These are phyloP conservation scores for Notholithocarpus densiflorus DNA, from an alignment of 306 rosid species.

Conservation along the genomic window DNA sequence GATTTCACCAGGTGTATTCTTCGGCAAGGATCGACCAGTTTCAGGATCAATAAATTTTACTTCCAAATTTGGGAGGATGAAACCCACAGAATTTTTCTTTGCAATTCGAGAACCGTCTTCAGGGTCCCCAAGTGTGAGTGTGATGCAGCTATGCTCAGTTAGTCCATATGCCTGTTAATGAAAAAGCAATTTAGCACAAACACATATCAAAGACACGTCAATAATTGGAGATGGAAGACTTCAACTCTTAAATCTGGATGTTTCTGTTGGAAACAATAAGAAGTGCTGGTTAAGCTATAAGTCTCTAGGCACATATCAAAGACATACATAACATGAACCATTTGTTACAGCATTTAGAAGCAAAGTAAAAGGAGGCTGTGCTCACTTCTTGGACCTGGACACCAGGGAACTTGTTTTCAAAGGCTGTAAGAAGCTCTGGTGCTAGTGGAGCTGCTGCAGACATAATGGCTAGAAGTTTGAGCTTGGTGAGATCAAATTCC, in stretches of 20 bases:
- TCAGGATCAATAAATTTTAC: slow-evolving; percentile 85
- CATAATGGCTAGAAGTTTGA: slow-evolving; percentile 79
- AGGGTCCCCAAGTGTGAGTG: slow-evolving; percentile 59
- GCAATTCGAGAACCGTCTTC: slow-evolving; percentile 26
- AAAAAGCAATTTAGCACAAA: not conserved
- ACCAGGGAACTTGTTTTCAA: slow-evolving; percentile 76
- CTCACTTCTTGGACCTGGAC: slow-evolving; percentile 76
- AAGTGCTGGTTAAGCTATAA: fast-evolving
- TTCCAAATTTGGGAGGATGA: slow-evolving; percentile 79
- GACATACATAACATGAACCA: not conserved
- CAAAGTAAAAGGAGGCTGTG: not conserved
- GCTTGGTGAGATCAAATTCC: slow-evolving; percentile 74
- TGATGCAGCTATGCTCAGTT: slow-evolving; percentile 93
- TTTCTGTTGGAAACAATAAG: fast-evolving
- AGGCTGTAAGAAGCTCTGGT: slow-evolving; percentile 66
- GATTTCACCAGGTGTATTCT: slow-evolving; percentile 75
- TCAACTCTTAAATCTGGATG: too few species aligned
- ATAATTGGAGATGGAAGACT: too few species aligned
- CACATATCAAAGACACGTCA: not conserved
- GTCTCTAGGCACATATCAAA: fast-evolving
- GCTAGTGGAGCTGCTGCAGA: slow-evolving; percentile 97
- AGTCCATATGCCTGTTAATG: slow-evolving; percentile 79
- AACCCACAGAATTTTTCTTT: slow-evolving; percentile 73
- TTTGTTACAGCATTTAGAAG: not conserved
- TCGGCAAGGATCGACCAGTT: slow-evolving; percentile 66